Evolutionary conservation across 2,329 filamentous ascomycete species (phyloP).

Genomic region (Dactylellina sp.): DNA sequence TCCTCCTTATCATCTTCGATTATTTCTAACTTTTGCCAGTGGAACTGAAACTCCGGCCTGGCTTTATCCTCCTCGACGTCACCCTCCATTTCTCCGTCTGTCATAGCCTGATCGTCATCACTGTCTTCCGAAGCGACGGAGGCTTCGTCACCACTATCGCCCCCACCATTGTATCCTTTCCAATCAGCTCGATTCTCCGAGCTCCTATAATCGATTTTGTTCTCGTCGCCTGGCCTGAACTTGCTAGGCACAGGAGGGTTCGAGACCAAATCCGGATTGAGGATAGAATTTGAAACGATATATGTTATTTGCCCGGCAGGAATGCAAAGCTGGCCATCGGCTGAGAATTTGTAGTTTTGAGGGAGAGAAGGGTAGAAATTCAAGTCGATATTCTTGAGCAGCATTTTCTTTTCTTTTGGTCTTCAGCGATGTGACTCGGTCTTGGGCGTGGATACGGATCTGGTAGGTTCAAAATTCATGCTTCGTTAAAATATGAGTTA

Average conservation of each 20-base stretch:
- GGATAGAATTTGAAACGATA: conserved; percentile 49
- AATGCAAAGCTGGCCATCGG: conserved; percentile 52
- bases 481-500: conserved; percentile 2
- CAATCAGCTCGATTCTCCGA: conserved; percentile 40
- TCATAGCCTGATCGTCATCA: not conserved
- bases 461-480: conserved; percentile 8
- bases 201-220: conserved; percentile 51
- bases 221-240: conserved; percentile 51
- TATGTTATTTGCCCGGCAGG: conserved; percentile 41
- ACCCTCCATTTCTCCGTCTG: conserved; percentile 24
- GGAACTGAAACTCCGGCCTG: conserved; percentile 53
- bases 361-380: conserved; percentile 54
- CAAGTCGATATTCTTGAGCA: conserved; percentile 54
- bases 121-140: not conserved
- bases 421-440: conserved; percentile 33
- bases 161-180: conserved; percentile 33
- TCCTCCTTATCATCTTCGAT: conserved; percentile 41
- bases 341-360: conserved; percentile 51
- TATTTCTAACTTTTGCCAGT: conserved; percentile 50
- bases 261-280: conserved; percentile 46
- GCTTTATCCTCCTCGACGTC: conserved; percentile 52
- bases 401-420: conserved; percentile 17
- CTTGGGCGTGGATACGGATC: conserved; percentile 14
- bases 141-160: conserved; percentile 12
- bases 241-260: conserved; percentile 55